Conservation (phyloP, 2,329 filamentous ascomycete species). For the Alternaria panax region DNA sequence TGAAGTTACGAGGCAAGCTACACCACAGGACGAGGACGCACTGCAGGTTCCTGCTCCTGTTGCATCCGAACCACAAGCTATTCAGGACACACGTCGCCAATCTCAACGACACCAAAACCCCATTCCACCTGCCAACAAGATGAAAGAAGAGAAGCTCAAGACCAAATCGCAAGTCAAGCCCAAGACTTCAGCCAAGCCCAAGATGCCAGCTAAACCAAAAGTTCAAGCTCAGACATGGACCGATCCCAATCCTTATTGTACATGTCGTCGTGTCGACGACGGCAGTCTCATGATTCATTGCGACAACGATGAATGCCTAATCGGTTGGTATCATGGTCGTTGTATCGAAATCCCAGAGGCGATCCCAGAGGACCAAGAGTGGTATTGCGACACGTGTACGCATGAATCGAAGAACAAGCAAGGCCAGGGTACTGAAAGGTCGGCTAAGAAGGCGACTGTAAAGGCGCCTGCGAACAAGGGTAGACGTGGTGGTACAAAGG, state of each 20-base stretch:
- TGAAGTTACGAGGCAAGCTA: neutral
- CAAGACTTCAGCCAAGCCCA: neutral
- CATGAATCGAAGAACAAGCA: neutral
- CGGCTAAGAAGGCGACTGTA: neutral
- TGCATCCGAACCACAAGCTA: neutral
- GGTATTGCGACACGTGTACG: slow-evolving; percentile 9
- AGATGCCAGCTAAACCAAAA: neutral
- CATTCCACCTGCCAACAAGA: neutral
- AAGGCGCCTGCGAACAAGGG: neutral
- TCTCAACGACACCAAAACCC: neutral
- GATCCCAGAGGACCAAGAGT: neutral
- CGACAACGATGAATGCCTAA: slow-evolving; percentile 5
- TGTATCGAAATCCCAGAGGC: slow-evolving; percentile 8
- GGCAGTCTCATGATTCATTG: slow-evolving; percentile 13
- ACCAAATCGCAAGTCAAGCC: neutral
- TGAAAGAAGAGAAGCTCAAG: neutral
- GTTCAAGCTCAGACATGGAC: neutral
- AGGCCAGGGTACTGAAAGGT: neutral
- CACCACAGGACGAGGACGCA: neutral
- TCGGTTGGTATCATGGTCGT: slow-evolving; percentile 12
- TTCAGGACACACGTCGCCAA: neutral
- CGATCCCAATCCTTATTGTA: neutral
- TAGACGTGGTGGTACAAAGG: neutral
- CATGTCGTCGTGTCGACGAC: slow-evolving; percentile 10
- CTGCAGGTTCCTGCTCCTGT: neutral